These are phyloP conservation scores for Fragaria iinumae DNA, from an alignment of 306 rosid species.

Conservation along the genomic window DNA sequence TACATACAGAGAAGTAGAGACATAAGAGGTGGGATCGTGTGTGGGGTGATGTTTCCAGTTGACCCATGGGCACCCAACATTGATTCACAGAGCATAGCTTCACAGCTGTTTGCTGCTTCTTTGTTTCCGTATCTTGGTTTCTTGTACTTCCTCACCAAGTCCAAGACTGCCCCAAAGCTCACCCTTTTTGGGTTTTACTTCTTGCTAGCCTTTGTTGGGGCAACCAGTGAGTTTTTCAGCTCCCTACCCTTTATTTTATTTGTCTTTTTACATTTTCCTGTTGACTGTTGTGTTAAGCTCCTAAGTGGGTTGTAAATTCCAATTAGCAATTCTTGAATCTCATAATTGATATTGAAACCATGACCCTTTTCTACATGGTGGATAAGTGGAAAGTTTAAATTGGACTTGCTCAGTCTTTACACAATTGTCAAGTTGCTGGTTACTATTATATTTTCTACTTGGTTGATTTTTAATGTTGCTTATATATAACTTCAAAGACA, in stretches of 20 bases:
- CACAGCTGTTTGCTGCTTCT: constrained; percentile 83
- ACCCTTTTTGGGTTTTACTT: constrained; percentile 95
- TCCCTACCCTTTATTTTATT: not conserved
- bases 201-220: constrained; percentile 81
- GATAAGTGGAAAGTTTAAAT: not conserved
- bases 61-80: constrained; percentile 93
- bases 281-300: not conserved
- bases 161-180: constrained; percentile 82
- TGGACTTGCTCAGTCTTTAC: not conserved
- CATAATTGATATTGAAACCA: not conserved
- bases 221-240: constrained; percentile 67
- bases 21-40: constrained; percentile 34
- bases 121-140: constrained; percentile 82
- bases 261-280: not conserved
- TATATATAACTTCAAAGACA: not conserved
- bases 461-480: not conserved
- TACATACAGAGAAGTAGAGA: constrained; percentile 14
- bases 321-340: not conserved
- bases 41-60: constrained; percentile 52
- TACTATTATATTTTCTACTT: not conserved
- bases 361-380: not conserved
- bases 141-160: constrained; percentile 85
- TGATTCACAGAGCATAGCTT: constrained; percentile 82
- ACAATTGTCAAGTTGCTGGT: not conserved
- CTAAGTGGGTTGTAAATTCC: not conserved